A percentile compares a stretch with the other conserved stretches of the same genome.
phyloP scores from a whole-genome alignment of 306 rosid genomes.

The Heteromeles arbutifolia region DNA sequence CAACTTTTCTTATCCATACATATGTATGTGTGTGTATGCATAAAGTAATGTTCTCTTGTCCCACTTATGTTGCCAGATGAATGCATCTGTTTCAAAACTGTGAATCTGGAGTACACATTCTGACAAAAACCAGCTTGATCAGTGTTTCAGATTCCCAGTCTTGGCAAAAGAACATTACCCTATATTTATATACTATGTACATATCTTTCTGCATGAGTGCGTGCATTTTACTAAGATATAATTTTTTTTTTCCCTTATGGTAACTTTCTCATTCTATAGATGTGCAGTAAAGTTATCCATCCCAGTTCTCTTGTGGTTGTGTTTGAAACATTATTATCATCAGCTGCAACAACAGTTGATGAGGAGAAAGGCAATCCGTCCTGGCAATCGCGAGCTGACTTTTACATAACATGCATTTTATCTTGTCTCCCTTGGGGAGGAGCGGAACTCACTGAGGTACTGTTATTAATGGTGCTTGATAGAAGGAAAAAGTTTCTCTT shows the following conservation, averaged over 20 bases:
- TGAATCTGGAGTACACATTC: not conserved
- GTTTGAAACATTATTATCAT: slow-evolving; percentile 83
- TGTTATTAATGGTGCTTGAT: slow-evolving; percentile 9
- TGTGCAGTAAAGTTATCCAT: slow-evolving; percentile 93
- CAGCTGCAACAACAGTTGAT: slow-evolving; percentile 96
- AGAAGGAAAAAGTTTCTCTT: not conserved
- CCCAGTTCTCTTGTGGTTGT: slow-evolving; percentile 75
- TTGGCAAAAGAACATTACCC: not conserved
- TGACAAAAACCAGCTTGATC: not conserved
- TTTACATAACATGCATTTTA: slow-evolving; percentile 78
- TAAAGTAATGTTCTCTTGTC: not conserved
- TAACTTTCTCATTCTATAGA: slow-evolving; percentile 35
- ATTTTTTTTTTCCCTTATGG: not conserved
- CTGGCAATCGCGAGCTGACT: slow-evolving; percentile 97
- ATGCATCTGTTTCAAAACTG: not conserved
- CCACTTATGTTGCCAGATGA: not conserved
- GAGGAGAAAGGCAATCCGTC: slow-evolving; percentile 97
- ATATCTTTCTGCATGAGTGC: not conserved
- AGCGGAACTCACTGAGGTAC: slow-evolving; percentile 92
- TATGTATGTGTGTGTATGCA: not conserved
- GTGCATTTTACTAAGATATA: slow-evolving; percentile 2
- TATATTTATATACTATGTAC: not conserved
- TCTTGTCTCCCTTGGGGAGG: slow-evolving; percentile 99
- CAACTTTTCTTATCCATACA: not conserved
- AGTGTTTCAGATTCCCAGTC: not conserved